Evolutionary conservation across 2,329 filamentous ascomycete species (phyloP), one percentile per base, ranked within the genome.

Genomic region (Aspergillus felis): DNA sequence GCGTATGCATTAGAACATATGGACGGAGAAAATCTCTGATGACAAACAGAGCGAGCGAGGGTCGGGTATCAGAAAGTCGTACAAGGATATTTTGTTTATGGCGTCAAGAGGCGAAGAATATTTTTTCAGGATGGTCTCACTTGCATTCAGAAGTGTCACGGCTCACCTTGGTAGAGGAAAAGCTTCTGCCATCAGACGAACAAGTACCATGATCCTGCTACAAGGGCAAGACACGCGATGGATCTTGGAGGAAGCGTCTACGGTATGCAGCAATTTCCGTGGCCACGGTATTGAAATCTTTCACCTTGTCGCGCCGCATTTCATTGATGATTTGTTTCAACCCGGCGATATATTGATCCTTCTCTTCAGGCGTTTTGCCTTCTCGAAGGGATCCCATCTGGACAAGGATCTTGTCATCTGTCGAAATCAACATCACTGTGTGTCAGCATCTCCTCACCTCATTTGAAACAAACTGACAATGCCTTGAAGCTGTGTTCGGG

Each of bases 351-450:
- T 79, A 81, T 55, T 68, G 64, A 57, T 77, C 74, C 64, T 73
- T 74, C 59, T 78, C 74, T 69, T 76, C 71, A 59, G 74, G 67
- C 47, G 76, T 78, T 63, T 75, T 72, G 53, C 78, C 76, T 57
- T 80, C 78, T 55, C 73, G 73, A 27, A 76, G 68, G 28, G 78
- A 76, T 54, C 78, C 78, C 75, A 81, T 75, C 60, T 81, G 75
- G 53, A 79, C 71, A 49, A 81, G 73, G 29, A 81, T 79, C 63
- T 79, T 79, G 66, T 81, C 79, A 74, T 81, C 79, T 81, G 70
- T 63, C 56, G 61, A 67, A 51, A 68, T 77, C 71, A 76, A 72
- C 67, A 64, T 54, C 53, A 64, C 66, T 74, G 70, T 68, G 63
- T 59, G 75, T 78, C 74, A 78, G 76, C 72, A 70, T 68, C 62